A percentile compares a stretch with the other conserved stretches of the same genome.
phyloP scores from a whole-genome alignment of 2,329 filamentous ascomycete genomes.

The Rhexocercosporidium sp. region DNA sequence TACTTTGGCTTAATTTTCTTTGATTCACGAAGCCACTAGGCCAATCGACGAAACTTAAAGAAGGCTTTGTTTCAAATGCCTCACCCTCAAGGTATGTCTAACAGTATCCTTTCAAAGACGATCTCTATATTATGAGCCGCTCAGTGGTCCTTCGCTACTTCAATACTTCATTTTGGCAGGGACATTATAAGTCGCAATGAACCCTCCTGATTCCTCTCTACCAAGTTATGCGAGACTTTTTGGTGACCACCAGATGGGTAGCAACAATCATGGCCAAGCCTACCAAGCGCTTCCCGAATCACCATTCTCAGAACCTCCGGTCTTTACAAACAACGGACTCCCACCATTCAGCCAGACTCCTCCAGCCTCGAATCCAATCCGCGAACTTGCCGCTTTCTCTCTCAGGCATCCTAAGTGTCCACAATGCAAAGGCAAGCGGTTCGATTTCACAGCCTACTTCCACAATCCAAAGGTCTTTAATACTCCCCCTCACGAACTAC shows the following conservation, averaged over 20 bases:
- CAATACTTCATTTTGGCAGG: background rate
- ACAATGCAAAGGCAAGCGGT: slow-evolving; percentile 35
- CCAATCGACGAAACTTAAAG: too few relatives aligned
- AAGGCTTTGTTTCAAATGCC: background rate
- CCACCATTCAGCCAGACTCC: background rate
- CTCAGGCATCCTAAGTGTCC: slow-evolving; percentile 20
- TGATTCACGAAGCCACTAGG: background rate
- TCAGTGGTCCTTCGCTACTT: background rate
- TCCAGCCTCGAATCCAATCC: background rate
- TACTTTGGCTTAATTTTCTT: background rate
- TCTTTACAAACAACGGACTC: background rate
- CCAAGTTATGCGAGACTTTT: background rate
- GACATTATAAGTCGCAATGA: background rate
- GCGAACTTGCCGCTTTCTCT: slow-evolving; percentile 8
- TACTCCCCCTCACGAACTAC: slow-evolving; percentile 34
- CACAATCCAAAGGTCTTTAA: slow-evolving; percentile 34
- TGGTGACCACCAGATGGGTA: background rate
- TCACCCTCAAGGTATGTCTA: background rate
- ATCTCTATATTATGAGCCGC: background rate
- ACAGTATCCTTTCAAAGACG: background rate
- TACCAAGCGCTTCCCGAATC: background rate
- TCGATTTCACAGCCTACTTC: slow-evolving; percentile 38
- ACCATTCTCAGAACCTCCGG: background rate
- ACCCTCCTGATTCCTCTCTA: background rate
- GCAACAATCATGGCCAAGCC: background rate